Percentiles rank a stretch among this genome's conserved stretches.
phyloP scores from a whole-genome alignment of 495 filamentous ascomycete genomes.

The Neurospora discreta region DNA sequence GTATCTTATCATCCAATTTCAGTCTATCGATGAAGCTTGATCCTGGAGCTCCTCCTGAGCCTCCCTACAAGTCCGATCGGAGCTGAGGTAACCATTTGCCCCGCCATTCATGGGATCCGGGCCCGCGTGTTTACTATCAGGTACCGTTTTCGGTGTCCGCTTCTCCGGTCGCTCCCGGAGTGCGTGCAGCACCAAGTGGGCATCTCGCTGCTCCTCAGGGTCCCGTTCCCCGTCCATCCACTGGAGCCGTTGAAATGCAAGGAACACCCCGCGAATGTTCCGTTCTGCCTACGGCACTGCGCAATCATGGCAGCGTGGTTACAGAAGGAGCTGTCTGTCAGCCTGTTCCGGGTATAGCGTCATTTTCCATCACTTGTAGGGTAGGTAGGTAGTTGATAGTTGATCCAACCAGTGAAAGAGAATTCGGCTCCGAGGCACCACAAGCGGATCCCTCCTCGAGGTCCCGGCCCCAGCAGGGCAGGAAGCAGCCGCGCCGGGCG shows the following conservation, averaged over 20 bases:
- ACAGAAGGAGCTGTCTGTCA: neutral
- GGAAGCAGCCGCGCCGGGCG: neutral
- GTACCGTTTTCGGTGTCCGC: neutral
- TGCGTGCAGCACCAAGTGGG: neutral
- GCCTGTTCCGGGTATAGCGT: neutral
- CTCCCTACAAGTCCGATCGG: neutral
- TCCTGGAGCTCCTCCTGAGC: neutral
- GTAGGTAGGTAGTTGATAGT: neutral
- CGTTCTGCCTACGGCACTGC: neutral
- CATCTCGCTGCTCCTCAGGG: neutral
- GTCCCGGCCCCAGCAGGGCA: neutral
- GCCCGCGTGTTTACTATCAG: neutral
- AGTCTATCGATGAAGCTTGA: neutral
- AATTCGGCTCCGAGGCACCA: neutral
- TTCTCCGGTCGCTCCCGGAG: neutral
- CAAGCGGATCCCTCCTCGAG: neutral
- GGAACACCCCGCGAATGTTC: neutral
- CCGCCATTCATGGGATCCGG: neutral
- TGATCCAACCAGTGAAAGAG: neutral
- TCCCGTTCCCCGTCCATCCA: neutral
- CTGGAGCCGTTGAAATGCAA: conserved; percentile 3
- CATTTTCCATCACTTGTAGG: neutral
- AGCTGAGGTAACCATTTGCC: neutral
- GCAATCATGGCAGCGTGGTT: neutral
- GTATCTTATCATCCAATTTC: neutral